Evolutionary conservation across 2,329 filamentous ascomycete species (phyloP).

Genomic region (Blastomyces gilchristii): DNA sequence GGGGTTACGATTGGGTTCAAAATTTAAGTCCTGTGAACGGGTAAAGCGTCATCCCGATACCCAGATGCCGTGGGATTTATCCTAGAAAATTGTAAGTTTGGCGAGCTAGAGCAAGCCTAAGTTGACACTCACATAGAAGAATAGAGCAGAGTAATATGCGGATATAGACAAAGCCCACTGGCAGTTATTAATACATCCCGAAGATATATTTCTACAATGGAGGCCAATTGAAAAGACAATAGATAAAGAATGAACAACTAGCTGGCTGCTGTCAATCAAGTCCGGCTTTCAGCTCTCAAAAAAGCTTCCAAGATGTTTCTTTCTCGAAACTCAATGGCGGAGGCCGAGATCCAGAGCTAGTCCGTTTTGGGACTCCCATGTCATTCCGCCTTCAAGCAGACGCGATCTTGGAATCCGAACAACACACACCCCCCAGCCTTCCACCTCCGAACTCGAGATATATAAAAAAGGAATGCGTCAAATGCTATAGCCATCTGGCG

Average conservation of each 20-base stretch:
- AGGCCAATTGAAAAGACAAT: background rate
- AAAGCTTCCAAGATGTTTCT: background rate
- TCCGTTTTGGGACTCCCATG: constrained; percentile 7
- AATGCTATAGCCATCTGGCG: constrained; percentile 3
- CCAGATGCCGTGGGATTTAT: background rate
- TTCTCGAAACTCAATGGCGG: background rate
- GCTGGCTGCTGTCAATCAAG: no score
- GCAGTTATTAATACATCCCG: background rate
- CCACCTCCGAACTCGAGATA: background rate
- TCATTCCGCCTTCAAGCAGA: constrained; percentile 2
- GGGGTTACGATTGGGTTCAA: background rate
- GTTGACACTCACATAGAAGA: background rate
- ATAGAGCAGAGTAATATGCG: background rate
- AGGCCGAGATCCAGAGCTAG: constrained; percentile 12
- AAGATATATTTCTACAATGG: background rate
- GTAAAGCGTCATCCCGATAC: background rate
- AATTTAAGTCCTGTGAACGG: background rate
- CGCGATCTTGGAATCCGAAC: constrained; percentile 5
- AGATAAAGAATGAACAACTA: background rate
- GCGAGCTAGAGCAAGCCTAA: background rate
- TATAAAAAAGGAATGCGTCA: background rate
- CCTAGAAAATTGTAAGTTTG: background rate
- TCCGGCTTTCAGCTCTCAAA: background rate
- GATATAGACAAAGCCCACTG: background rate
- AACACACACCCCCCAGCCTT: background rate